Evolutionary conservation across 768 basidiomycete genomes (phyloP).

Genomic region (Termitomyces sp.): DNA sequence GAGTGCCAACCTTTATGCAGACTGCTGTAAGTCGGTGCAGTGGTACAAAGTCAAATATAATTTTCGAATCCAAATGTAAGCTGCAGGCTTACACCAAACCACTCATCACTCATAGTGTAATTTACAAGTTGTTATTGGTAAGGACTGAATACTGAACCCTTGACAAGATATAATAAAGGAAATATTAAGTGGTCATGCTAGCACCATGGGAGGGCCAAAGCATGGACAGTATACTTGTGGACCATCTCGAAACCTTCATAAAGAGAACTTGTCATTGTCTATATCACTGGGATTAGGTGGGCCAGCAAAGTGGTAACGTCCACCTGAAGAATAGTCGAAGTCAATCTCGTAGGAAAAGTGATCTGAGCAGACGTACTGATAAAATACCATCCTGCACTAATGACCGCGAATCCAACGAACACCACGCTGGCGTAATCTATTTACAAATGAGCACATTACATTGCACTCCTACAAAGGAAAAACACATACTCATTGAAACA

Average conservation of each 20-base stretch:
- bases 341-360: background rate
- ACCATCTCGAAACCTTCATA: background rate
- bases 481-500: slow-evolving; percentile 3
- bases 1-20: too few relatives aligned
- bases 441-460: background rate
- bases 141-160: too few relatives aligned
- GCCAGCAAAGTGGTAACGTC: slow-evolving; percentile 40
- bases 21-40: too few relatives aligned
- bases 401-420: slow-evolving; percentile 56
- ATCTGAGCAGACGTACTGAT: slow-evolving; percentile 38
- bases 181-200: too few relatives aligned
- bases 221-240: background rate
- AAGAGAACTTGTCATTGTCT: background rate
- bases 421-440: slow-evolving; percentile 68
- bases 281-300: slow-evolving; percentile 32
- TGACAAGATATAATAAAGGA: too few relatives aligned
- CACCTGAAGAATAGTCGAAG: slow-evolving; percentile 27
- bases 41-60: too few relatives aligned
- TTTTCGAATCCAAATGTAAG: too few relatives aligned
- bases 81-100: too few relatives aligned
- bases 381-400: slow-evolving; percentile 61
- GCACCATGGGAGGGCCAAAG: background rate
- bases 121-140: too few relatives aligned
- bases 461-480: background rate
- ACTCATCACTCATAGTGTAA: too few relatives aligned